Evolutionary conservation across 2,329 filamentous ascomycete genomes (phyloP), one percentile per base, ranked within the genome.

Genomic region (Akanthomyces muscarius): DNA sequence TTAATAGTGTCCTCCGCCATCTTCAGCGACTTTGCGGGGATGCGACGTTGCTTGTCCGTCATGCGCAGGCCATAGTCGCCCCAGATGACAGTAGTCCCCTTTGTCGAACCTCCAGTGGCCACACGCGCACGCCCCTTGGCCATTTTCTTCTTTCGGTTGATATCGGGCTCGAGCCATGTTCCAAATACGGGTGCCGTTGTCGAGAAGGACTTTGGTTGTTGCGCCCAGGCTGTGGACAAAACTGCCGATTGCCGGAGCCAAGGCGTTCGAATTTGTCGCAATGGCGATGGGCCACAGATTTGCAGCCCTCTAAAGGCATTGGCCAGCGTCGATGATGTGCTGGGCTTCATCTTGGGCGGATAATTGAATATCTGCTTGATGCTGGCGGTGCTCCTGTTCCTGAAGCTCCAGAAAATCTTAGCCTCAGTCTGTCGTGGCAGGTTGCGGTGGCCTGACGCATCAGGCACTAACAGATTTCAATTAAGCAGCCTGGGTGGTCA

Each of bases 11-110:
- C 92, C 73, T 97, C 93, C 65, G 92, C 95, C 72, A 92, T 88
- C 78, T 93, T 93, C 66, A 99, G 84, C 70, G 96, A 91, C 68
- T 86, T 81, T 28, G 95, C 91, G 68, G 89, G 92, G 74, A 99
- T 91, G 71, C 95, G 87, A 63, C 95, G 90, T 78, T 97, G 90
- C 75, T 97, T 91, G 77, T 99, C 95, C 66, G 83, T 87, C 88
- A 99, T 95, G 63, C 95, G 90, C 69, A 99, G 80, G 10, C 95
- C 95, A 74, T 93, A 99, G 75, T 98, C 93, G 62, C 95, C 95
- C 92, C 92, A 98, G 63, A 96, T 87, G 23, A 99, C 90, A 0
- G 94, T 98, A 42, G 95, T 99, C 69, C 95, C 95, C 75, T 96
- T 92, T 42, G 85, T 88, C 62, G 91, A 96, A 65, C 95, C 95